Evolutionary conservation across 495 filamentous ascomycete species (phyloP).

Genomic region (Sordaria brevicollis): DNA sequence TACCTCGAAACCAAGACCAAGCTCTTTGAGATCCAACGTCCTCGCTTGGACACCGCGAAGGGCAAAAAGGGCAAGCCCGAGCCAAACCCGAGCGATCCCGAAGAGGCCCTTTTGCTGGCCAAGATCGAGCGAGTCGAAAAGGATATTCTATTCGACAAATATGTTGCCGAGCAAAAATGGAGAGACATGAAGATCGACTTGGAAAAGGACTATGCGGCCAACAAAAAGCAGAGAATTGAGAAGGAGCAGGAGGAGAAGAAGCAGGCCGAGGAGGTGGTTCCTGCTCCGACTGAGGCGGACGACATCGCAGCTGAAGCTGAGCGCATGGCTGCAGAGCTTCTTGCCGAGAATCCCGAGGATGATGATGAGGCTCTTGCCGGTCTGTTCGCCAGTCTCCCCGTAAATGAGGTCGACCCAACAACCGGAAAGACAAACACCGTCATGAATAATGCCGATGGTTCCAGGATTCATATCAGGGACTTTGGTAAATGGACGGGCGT

Average conservation of each 20-base stretch:
- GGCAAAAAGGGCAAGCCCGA: constrained; percentile 25
- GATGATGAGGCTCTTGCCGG: constrained; percentile 45
- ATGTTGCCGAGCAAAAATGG: constrained; percentile 69
- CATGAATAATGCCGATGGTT: constrained; percentile 37
- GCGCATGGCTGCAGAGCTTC: constrained; percentile 38
- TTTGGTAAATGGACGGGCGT: constrained; percentile 75
- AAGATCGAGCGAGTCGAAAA: constrained; percentile 70
- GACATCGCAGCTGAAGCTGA: constrained; percentile 40
- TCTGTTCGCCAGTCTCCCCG: constrained; percentile 61
- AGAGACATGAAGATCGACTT: constrained; percentile 52
- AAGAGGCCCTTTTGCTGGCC: constrained; percentile 51
- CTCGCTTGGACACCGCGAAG: constrained; percentile 38
- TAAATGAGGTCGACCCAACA: constrained; percentile 42
- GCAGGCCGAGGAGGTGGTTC: constrained; percentile 13
- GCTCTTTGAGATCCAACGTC: constrained; percentile 64
- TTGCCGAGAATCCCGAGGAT: constrained; percentile 40
- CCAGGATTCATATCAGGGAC: constrained; percentile 54
- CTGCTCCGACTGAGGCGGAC: constrained; percentile 26
- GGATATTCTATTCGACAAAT: constrained; percentile 77
- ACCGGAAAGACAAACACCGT: constrained; percentile 44
- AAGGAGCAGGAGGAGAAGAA: constrained; percentile 16
- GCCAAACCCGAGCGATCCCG: constrained; percentile 26
- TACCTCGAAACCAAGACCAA: constrained; percentile 63
- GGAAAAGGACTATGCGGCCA: constrained; percentile 41
- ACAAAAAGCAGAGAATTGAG: constrained; percentile 25